A percentile compares a stretch with the other conserved stretches of the same genome.
Evolutionary conservation across 1,139 yeast genomes (phyloP).

Genomic region (Geotrichum cucujoidarum): DNA sequence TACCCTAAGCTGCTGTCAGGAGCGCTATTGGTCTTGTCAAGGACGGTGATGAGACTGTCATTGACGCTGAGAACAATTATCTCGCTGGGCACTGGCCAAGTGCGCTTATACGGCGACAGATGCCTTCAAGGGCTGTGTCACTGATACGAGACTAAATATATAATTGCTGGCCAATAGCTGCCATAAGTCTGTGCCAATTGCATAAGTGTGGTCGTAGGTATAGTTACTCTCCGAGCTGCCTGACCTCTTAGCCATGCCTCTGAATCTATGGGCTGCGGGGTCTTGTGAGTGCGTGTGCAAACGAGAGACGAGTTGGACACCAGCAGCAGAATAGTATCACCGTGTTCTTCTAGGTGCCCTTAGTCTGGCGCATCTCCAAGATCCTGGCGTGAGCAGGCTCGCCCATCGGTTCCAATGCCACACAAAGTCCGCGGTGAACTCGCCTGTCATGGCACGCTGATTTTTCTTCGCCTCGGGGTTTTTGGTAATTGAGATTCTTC

Average conservation of each 20-base stretch:
- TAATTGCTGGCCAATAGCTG: too few species aligned
- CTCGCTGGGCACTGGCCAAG: slow-evolving; percentile 85
- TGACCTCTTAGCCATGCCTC: too few species aligned
- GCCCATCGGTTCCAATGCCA: not conserved
- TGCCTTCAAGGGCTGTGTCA: slow-evolving; percentile 90
- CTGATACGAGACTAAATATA: too few species aligned
- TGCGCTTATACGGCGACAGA: slow-evolving; percentile 80
- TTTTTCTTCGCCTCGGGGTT: not conserved
- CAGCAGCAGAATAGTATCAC: too few species aligned
- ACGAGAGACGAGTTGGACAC: too few species aligned
- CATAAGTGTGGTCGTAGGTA: too few species aligned
- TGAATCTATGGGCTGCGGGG: too few species aligned
- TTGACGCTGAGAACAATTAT: slow-evolving; percentile 89
- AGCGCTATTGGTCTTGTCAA: slow-evolving; percentile 95
- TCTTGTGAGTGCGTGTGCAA: too few species aligned
- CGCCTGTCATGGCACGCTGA: not conserved
- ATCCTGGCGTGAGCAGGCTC: not conserved
- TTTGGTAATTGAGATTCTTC: slow-evolving; percentile 7
- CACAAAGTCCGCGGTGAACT: too few species aligned
- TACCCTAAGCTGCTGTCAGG: slow-evolving; percentile 97
- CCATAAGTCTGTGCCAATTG: too few species aligned
- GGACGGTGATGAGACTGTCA: slow-evolving; percentile 86
- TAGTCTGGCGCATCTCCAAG: not conserved
- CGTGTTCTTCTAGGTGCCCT: too few species aligned
- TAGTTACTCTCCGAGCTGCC: too few species aligned